Evolutionary conservation across 108 stramenopile species (phyloP), one percentile per base, ranked within the genome.

Genomic region (Pseudonitzschia pungens): DNA sequence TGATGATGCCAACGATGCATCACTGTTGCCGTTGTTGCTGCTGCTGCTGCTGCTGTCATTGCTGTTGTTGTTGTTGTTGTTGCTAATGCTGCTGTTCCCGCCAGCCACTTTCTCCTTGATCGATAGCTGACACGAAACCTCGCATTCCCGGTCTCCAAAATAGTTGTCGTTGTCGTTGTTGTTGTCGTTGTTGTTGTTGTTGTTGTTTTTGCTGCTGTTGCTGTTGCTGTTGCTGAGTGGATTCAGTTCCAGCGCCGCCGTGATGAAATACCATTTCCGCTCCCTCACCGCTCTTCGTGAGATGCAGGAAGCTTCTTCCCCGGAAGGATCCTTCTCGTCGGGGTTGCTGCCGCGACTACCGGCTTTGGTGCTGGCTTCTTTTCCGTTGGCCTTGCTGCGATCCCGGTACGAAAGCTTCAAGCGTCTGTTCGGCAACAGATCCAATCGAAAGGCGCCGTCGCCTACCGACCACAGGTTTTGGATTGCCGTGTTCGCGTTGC

Each of bases 391-490:
- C n/a, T n/a, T n/a, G n/a, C n/a, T n/a, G n/a, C 15, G 11, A 7
- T 15, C 28, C 16, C 14, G 9, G 26, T 58, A 58, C 15, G 24
- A 10, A 14, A 62, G 33, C 29, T 4, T 1, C 33, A 62, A n/a
- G 6, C 31, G 18, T 8, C 60, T 33, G 27, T 24, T 20, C 14
- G 60, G 36, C 20, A 33, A 10, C 12, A 62, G 36, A 40, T 62
- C 60, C 60, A 62, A 40, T 8, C 60, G 60, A 10, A 62, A 40
- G 7, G 14, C 14, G 26, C 12, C 18, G n/a, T 33, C 18, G n/a
- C 60, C 33, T 33, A 32, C 36, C 20, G 60, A 62, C 60, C 60
- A 62, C 8, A 62, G 14, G 29, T 62, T 42, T 40, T 62, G 60
- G 31, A 33, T 28, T 10, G 29, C 14, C 11, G 2, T 22, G 21